A percentile compares a stretch with the other conserved stretches of the same genome.
Evolutionary conservation across 2,329 filamentous ascomycete genomes (phyloP).

Genomic region (Clonostachys sp.): DNA sequence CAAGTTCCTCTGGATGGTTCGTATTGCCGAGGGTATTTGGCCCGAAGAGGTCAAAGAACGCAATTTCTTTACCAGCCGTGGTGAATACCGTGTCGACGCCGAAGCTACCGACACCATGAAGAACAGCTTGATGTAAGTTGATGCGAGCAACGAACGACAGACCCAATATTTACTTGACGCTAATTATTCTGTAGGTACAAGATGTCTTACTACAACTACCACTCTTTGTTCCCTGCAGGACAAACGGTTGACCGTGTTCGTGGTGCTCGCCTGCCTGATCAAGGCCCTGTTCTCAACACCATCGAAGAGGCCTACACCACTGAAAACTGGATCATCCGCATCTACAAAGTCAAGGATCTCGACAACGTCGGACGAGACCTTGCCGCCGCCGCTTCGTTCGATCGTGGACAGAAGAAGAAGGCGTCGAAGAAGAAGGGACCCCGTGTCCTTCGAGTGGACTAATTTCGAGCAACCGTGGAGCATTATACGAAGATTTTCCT

Average conservation of each 20-base stretch:
- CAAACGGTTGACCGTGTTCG: conserved; percentile 90
- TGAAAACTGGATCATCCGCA: conserved; percentile 99
- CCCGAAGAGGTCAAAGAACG: conserved; percentile 98
- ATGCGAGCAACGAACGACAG: background rate
- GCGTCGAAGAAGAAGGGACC: conserved; percentile 68
- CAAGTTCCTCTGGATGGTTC: conserved; percentile 99
- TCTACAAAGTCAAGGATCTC: conserved; percentile 99
- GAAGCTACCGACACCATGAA: conserved; percentile 94
- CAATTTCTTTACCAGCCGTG: conserved; percentile 87
- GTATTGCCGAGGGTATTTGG: conserved; percentile 99
- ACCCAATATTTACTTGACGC: conserved; percentile 2
- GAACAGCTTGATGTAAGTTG: conserved; percentile 93
- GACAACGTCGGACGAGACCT: conserved; percentile 95
- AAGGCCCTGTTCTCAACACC: conserved; percentile 80
- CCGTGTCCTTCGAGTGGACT: conserved; percentile 68
- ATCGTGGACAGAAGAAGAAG: conserved; percentile 81
- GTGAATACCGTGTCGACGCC: conserved; percentile 94
- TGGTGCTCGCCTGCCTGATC: conserved; percentile 71
- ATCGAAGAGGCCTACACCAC: conserved; percentile 97
- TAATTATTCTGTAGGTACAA: conserved; percentile 72
- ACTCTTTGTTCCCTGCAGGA: conserved; percentile 83
- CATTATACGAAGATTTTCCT: conserved; percentile 2
- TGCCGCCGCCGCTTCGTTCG: conserved; percentile 62
- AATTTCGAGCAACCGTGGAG: conserved; percentile 17
- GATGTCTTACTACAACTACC: conserved; percentile 99